Evolutionary conservation across 345 rosid species (phyloP).

Genomic region (Moricandia arvensis): DNA sequence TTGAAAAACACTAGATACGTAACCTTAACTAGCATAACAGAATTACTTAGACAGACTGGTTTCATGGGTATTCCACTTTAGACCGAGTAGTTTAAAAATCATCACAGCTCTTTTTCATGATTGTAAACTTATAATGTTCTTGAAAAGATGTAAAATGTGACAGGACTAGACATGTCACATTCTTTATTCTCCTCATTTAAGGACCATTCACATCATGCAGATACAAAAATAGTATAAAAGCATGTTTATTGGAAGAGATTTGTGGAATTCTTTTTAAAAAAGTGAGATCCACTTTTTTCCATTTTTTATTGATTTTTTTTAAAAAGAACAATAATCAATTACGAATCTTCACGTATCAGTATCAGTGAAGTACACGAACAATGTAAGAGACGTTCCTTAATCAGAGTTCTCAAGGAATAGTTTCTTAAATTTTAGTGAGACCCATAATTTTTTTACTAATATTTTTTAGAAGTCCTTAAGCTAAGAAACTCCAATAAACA

Average conservation of each 20-base stretch:
- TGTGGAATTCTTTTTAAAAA: too few species aligned
- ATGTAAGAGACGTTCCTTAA: too few species aligned
- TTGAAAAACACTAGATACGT: background rate
- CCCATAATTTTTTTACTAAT: too few species aligned
- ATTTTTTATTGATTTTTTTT: too few species aligned
- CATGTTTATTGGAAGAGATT: background rate
- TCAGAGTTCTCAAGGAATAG: too few species aligned
- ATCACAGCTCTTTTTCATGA: slow-evolving; percentile 14
- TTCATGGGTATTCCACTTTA: slow-evolving; percentile 14
- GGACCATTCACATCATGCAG: background rate
- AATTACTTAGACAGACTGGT: slow-evolving; percentile 15
- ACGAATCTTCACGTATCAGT: too few species aligned
- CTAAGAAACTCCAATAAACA: too few species aligned
- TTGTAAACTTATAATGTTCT: slow-evolving; percentile 2
- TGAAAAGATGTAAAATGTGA: slow-evolving; percentile 9
- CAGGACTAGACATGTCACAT: slow-evolving; percentile 23
- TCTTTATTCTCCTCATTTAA: background rate
- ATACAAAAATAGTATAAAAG: background rate
- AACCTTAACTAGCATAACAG: background rate
- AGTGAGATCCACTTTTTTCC: too few species aligned
- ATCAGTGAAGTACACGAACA: too few species aligned
- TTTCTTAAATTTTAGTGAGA: too few species aligned
- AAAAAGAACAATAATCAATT: too few species aligned
- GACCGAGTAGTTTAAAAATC: background rate
- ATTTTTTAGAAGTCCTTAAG: too few species aligned